Conservation (phyloP, 129 eudicot species). For the Cynara cardunculus region DNA sequence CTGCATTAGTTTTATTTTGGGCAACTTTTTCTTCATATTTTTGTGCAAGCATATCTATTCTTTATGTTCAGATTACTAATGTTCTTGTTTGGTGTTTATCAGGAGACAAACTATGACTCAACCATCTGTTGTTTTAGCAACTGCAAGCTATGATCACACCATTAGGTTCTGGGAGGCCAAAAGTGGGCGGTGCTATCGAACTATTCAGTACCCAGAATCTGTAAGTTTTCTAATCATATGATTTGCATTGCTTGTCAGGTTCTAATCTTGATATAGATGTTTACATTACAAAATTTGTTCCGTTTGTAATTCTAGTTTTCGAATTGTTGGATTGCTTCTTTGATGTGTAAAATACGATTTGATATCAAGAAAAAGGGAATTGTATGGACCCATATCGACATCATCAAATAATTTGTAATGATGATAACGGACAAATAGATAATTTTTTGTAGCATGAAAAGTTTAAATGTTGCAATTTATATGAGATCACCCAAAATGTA, state of each 20-base stretch:
- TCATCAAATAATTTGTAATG: background rate
- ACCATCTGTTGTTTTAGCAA: slow-evolving; percentile 89
- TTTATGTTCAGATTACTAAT: background rate
- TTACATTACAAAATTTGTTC: background rate
- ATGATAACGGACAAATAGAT: background rate
- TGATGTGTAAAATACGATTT: background rate
- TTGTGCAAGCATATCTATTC: background rate
- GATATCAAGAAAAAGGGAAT: background rate
- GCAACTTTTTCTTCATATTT: background rate
- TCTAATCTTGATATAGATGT: background rate
- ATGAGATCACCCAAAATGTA: background rate
- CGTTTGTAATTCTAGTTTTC: background rate
- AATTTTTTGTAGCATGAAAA: background rate
- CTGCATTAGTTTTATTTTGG: background rate
- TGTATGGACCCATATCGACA: background rate
- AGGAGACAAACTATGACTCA: slow-evolving; percentile 55
- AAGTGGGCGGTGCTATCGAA: slow-evolving; percentile 90
- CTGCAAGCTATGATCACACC: slow-evolving; percentile 98
- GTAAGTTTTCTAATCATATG: slow-evolving; percentile 37
- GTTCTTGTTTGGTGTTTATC: slow-evolving; percentile 5
- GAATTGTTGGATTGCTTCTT: slow-evolving; percentile 7
- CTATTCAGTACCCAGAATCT: slow-evolving; percentile 95
- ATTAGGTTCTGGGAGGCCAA: slow-evolving; percentile 97
- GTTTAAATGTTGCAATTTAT: background rate
- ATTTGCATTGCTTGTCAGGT: background rate